Conservation (phyloP, 2,329 filamentous ascomycete species). For the Cladobotryum protrusum region DNA sequence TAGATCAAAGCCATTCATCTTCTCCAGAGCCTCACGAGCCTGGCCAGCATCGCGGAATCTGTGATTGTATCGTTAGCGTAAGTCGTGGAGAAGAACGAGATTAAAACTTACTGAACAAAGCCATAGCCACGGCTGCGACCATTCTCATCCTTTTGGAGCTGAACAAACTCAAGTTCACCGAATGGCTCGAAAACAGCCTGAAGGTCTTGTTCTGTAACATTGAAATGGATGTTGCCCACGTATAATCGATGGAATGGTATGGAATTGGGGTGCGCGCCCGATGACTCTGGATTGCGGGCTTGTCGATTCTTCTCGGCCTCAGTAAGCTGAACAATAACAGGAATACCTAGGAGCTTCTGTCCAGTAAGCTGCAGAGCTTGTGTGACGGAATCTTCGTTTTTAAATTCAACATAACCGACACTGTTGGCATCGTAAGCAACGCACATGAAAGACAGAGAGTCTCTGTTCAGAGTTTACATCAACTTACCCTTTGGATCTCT, state of each 20-base stretch:
- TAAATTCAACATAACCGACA: constrained; percentile 99
- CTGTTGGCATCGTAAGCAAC: constrained; percentile 46
- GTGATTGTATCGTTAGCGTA: constrained; percentile 27
- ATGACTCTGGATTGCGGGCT: constrained; percentile 72
- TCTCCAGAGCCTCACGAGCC: constrained; percentile 90
- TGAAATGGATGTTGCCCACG: constrained; percentile 99
- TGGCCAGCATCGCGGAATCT: constrained; percentile 87
- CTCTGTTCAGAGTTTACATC: too few species aligned
- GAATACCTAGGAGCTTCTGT: constrained; percentile 96
- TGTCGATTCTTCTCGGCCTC: constrained; percentile 99
- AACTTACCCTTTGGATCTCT: constrained; percentile 90
- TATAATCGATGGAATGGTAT: constrained; percentile 97
- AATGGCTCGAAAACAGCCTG: constrained; percentile 97
- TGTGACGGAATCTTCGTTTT: constrained; percentile 86
- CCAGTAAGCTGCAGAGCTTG: constrained; percentile 96
- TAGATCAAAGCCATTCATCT: constrained; percentile 99
- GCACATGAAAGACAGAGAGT: constrained; percentile 1
- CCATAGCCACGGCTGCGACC: constrained; percentile 91
- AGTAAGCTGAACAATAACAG: constrained; percentile 95
- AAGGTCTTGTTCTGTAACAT: constrained; percentile 92
- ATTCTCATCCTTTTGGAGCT: constrained; percentile 92
- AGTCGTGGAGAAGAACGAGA: neutral
- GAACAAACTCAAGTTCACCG: constrained; percentile 94
- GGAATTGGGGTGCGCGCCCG: constrained; percentile 65
- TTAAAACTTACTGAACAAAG: constrained; percentile 82